These are phyloP conservation scores for Ilex aquifolium DNA, from an alignment of 257 asterid species.

Conservation along the genomic window DNA sequence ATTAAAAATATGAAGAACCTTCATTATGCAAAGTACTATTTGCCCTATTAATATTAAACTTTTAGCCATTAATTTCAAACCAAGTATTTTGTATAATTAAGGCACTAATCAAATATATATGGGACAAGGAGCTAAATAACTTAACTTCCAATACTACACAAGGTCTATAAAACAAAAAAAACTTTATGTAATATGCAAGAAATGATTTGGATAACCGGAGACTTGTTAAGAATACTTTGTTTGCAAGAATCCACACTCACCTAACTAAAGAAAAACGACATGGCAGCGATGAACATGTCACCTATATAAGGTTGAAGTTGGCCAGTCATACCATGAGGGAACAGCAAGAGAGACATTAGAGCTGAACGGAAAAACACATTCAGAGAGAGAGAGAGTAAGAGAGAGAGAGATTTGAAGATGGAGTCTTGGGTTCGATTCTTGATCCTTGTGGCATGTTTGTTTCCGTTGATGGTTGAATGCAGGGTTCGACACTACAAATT, in stretches of 20 bases:
- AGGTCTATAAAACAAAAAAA: background rate
- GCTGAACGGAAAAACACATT: background rate
- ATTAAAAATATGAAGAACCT: no score
- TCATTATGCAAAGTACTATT: no score
- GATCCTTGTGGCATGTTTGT: conserved; percentile 30
- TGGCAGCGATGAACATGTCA: conserved; percentile 17
- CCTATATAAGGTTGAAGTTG: conserved; percentile 9
- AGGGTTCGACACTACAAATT: conserved; percentile 52
- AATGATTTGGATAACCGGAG: conserved; percentile 3
- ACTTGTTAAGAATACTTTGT: conserved; percentile 15
- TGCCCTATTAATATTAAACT: no score
- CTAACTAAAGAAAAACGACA: conserved; percentile 44
- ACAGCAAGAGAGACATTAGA: background rate
- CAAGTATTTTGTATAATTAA: no score
- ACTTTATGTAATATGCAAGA: conserved; percentile 29
- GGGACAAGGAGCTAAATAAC: background rate
- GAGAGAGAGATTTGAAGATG: conserved; percentile 12
- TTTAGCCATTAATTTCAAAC: no score
- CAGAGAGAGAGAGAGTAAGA: no score
- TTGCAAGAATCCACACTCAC: conserved; percentile 33
- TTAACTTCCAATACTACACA: background rate
- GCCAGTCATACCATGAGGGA: background rate
- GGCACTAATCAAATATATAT: no score
- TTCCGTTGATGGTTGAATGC: conserved; percentile 34
- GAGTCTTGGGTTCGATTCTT: conserved; percentile 22